These are phyloP conservation scores for Colletotrichum sp. DNA, from an alignment of 2,329 filamentous ascomycete genomes.

Conservation along the genomic window DNA sequence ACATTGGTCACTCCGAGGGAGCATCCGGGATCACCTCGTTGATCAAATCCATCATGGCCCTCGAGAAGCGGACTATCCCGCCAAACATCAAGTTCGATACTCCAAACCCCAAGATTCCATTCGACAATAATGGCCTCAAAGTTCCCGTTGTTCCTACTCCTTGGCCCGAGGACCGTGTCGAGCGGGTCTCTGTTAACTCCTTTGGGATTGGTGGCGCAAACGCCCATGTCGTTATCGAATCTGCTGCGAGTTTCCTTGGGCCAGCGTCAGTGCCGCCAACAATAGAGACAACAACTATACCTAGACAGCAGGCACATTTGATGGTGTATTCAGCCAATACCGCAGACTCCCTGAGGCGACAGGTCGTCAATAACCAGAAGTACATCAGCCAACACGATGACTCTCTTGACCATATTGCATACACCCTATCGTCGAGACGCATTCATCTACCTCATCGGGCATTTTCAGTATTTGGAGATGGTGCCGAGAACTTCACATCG, in stretches of 20 bases:
- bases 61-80: conserved; percentile 35
- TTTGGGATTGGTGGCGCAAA: conserved; percentile 20
- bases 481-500: not conserved
- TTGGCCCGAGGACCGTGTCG: conserved; percentile 34
- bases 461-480: conserved; percentile 7
- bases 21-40: conserved; percentile 33
- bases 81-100: conserved; percentile 35
- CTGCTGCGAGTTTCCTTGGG: not conserved
- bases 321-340: conserved; percentile 24
- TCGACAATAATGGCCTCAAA: conserved; percentile 19
- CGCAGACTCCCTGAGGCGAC: conserved; percentile 15
- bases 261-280: not conserved
- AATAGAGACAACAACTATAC: not conserved
- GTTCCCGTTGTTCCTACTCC: conserved; percentile 27
- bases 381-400: not conserved
- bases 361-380: conserved; percentile 1
- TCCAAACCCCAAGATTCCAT: conserved; percentile 35
- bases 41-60: conserved; percentile 35
- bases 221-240: conserved; percentile 19
- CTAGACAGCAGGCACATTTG: not conserved
- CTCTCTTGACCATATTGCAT: conserved; percentile 18
- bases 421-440: conserved; percentile 23
- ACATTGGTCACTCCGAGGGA: conserved; percentile 41
- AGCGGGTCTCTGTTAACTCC: conserved; percentile 55
- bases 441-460: conserved; percentile 19